These are phyloP conservation scores for Kurtzmaniella quercitrusa DNA, from an alignment of 1,139 yeast species.

Conservation along the genomic window DNA sequence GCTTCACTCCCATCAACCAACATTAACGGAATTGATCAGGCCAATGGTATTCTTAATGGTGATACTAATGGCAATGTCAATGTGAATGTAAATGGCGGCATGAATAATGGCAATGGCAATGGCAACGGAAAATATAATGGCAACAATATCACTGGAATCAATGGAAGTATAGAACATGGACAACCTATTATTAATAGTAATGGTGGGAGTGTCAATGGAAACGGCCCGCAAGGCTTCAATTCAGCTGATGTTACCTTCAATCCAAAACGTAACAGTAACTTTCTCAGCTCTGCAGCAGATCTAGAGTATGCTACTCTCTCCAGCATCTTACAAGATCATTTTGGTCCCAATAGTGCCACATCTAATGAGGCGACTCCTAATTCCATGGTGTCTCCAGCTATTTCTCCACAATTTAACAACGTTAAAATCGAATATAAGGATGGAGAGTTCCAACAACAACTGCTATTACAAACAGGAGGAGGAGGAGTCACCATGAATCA, in stretches of 20 bases:
- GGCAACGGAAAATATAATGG: too few relatives aligned
- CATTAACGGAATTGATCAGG: too few relatives aligned
- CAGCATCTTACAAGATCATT: constrained; percentile 60
- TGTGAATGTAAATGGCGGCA: background rate
- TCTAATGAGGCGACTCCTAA: constrained; percentile 42
- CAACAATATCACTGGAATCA: background rate
- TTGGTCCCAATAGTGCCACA: constrained; percentile 23
- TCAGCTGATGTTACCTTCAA: background rate
- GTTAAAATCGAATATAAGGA: constrained; percentile 2
- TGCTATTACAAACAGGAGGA: background rate
- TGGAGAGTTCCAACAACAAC: background rate
- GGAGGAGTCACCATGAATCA: background rate
- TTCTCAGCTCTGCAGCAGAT: constrained; percentile 74
- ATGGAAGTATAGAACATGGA: too few relatives aligned
- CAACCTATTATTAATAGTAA: constrained; percentile 1
- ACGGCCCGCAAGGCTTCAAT: background rate
- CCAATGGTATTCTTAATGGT: too few relatives aligned
- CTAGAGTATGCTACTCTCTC: constrained; percentile 75
- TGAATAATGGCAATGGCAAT: constrained; percentile 3
- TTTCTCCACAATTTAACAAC: constrained; percentile 27
- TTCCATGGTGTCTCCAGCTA: constrained; percentile 33
- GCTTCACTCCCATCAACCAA: constrained; percentile 2
- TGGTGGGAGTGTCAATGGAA: constrained; percentile 3
- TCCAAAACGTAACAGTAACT: constrained; percentile 29
- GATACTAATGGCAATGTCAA: background rate